Evolutionary conservation across 352 stramenopile species (phyloP), one percentile per base, ranked within the genome.

Genomic region (Thalassiosira hispida): DNA sequence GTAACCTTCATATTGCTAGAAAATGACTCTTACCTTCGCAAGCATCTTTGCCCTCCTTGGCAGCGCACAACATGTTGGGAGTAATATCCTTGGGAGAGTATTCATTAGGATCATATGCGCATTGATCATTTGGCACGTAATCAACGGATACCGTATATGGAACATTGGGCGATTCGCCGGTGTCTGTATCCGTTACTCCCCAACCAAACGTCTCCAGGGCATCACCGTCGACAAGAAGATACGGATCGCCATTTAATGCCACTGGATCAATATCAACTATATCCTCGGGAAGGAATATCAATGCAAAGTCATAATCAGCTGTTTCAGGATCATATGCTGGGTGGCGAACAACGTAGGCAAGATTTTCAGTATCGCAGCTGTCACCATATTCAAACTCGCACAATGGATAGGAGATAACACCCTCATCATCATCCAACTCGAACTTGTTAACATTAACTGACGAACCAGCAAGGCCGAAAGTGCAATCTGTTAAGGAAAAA

Each of bases 251-350:
- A 56, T 68, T 68, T 18, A 68, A 53, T 14, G n/a, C 35, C 38
- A 68, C 60, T 56, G 35, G 40, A 16, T 42, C n/a, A 35, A 68
- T 56, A 53, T 11, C 22, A 2, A 18, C 49, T 16, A 68, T 53
- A 42, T 49, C 33, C 25, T 40, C 23, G 12, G 60, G 60, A 1
- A 68, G 40, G 22, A 68, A 40, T 4, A 68, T 35, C 40, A 68
- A 68, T 1, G 23, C 42, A 56, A 68, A 52, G 38, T 68, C 60
- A n/a, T 23, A 40, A 11, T 68, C 22, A 11, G 14, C n/a, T 1
- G 22, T 38, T 1, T 27, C 38, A 16, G 16, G 12, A 1, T 35
- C 20, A 35, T 38, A 68, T 22, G n/a, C 18, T 53, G 42, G 33
- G 42, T 68, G 16, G 0, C 42, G 25, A 11, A 68, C 2, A 20